phyloP scores from a whole-genome alignment of 169 alveolate genomes.

The Cytauxzoon felis region DNA sequence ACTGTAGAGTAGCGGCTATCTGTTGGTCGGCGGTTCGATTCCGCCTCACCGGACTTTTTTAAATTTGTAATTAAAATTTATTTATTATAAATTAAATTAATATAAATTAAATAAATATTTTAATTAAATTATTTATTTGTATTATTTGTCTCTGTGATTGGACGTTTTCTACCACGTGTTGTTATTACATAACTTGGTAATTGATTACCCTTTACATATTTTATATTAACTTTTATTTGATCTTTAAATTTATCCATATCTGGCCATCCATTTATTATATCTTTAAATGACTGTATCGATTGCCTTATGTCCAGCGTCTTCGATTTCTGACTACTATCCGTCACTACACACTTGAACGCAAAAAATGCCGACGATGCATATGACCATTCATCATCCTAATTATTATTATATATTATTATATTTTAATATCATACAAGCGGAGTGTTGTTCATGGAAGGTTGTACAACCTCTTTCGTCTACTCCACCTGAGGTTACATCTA shows the following conservation, averaged over 20 bases:
- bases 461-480: no score
- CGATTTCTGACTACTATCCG: background rate
- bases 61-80: background rate
- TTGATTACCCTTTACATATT: constrained; percentile 46
- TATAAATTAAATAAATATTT: background rate
- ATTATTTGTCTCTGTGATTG: background rate
- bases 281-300: constrained; percentile 58
- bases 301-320: constrained; percentile 52
- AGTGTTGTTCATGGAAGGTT: no score
- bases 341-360: constrained; percentile 40
- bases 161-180: constrained; percentile 25
- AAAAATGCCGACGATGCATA: constrained; percentile 62
- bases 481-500: no score
- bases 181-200: constrained; percentile 48
- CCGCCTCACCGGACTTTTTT: constrained; percentile 91
- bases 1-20: constrained; percentile 91
- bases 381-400: constrained; percentile 53
- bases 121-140: background rate
- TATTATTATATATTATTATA: background rate
- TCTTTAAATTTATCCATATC: constrained; percentile 56
- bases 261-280: constrained; percentile 53
- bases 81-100: background rate
- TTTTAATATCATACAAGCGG: no score
- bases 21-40: constrained; percentile 95
- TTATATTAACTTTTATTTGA: constrained; percentile 48